Evolutionary conservation across 78 protist species (phyloP).

Genomic region (Bodo saltans): DNA sequence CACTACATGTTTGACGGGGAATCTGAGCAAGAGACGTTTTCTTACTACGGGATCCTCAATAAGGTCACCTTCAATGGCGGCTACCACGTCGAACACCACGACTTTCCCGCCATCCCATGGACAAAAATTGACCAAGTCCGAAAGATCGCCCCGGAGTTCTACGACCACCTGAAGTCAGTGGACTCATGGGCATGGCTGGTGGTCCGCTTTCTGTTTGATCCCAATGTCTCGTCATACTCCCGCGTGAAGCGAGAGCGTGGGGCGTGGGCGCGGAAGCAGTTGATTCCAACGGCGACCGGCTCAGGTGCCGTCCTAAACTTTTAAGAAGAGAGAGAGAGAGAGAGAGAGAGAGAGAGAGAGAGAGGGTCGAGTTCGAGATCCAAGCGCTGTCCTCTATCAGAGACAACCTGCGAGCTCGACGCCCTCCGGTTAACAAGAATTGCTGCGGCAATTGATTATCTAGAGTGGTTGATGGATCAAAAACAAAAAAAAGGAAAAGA

Average conservation of each 20-base stretch:
- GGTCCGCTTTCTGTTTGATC: not conserved
- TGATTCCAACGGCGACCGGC: no score
- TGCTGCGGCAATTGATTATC: no score
- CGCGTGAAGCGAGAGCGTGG: not conserved
- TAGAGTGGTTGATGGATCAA: no score
- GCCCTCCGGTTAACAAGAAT: no score
- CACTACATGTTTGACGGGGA: conserved; percentile 56
- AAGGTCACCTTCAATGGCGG: conserved; percentile 75
- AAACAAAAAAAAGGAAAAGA: no score
- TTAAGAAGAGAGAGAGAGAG: no score
- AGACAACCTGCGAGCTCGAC: no score
- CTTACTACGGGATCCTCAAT: conserved; percentile 81
- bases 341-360: no score
- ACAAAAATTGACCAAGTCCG: conserved; percentile 25
- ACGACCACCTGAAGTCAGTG: conserved; percentile 21
- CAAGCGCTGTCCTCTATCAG: no score
- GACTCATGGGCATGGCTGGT: not conserved
- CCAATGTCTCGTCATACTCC: not conserved
- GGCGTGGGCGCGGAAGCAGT: no score
- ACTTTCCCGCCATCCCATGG: conserved; percentile 72
- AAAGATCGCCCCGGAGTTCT: conserved; percentile 56
- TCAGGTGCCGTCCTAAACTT: no score
- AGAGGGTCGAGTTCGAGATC: no score
- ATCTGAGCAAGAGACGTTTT: conserved; percentile 65
- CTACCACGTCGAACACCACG: conserved; percentile 91